phyloP scores from a whole-genome alignment of 2,329 filamentous ascomycete genomes.

The Apiospora saccharicola region DNA sequence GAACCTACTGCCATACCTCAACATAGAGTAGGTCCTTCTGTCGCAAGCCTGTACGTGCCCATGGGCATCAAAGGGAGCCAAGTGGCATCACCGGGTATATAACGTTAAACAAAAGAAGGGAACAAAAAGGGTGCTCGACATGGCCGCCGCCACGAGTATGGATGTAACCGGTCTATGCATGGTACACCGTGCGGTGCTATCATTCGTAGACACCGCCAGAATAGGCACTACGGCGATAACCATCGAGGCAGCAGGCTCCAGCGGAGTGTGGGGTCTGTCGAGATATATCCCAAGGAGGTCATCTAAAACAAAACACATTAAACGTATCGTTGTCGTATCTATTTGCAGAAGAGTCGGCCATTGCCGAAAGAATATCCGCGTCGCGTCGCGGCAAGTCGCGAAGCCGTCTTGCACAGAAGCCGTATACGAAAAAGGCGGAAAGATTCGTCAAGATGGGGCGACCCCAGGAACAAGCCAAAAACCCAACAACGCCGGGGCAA shows the following conservation, averaged over 20 bases:
- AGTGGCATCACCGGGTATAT: constrained; percentile 22
- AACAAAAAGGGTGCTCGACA: not conserved
- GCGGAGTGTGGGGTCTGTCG: not conserved
- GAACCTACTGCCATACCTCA: not conserved
- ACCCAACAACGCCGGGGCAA: constrained; percentile 49
- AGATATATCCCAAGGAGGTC: constrained; percentile 34
- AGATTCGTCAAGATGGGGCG: not conserved
- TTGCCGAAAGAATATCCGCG: constrained; percentile 17
- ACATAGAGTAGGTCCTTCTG: not conserved
- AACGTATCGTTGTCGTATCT: constrained; percentile 45
- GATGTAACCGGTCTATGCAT: not conserved
- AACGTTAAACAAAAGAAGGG: constrained; percentile 17
- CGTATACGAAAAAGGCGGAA: not conserved
- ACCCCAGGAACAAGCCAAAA: constrained; percentile 20
- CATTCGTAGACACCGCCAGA: not conserved
- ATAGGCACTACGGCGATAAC: not conserved
- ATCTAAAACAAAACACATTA: constrained; percentile 44
- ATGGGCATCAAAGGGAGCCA: constrained; percentile 14
- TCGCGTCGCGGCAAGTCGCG: constrained; percentile 27
- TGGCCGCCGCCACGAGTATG: not conserved
- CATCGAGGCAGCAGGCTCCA: not conserved
- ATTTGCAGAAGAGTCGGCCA: constrained; percentile 37
- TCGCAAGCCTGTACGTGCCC: not conserved
- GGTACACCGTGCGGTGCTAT: not conserved
- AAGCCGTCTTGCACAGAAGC: not conserved